Base-by-base conservation (phyloP, 2,329 filamentous ascomycete species). In the Ceratocystis smalleyi region DNA sequence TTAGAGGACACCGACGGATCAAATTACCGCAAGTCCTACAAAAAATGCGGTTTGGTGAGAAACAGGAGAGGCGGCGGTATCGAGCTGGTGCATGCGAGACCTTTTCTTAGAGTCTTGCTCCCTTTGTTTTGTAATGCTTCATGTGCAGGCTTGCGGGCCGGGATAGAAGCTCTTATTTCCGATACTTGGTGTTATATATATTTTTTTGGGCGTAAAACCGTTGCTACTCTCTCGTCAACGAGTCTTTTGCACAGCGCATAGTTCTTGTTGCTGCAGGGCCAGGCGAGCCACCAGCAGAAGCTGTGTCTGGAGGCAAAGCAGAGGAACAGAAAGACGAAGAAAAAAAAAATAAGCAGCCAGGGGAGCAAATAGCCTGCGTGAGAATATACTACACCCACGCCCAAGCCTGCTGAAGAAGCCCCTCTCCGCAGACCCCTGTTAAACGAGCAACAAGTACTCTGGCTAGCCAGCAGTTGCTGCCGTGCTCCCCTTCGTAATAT, bases 401-500 rank as follows among this genome's bases (percentile, higher is more conserved):
- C 47, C n/a, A 10, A 24, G 2, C 54, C 5, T n/a, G 5, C 27
- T 57, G 4, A 30, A 30, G 24, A 10, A 22, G 19, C 22, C 54
- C 30, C 54, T 24, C 49, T 32, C 22, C 15, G 27, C 12, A 59
- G 61, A 43, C 47, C 64, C 49, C 22, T 43, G 59, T 62, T 63
- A 62, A 62, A 59, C 51, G 40, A 57, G 59, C 22, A 49, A 40
- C 49, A 49, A 57, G 49, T 61, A 45, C 63, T 61, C 63, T 24
- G 43, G 24, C 57, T 32, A 64, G 7, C 54, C 12, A 64, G 27
- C 54, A 59, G 35, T 32, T 61, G 47, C 57, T 61, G 63, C 57
- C 32, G 57, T 64, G 57, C 45, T 61, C 57, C 43, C 57, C 30
- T 61, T 51, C 15, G 63, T 64, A 64, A 64, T 61, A 61, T 64